phyloP scores from a whole-genome alignment of 768 basidiomycete species.

The Nevesoporus exiguus region DNA sequence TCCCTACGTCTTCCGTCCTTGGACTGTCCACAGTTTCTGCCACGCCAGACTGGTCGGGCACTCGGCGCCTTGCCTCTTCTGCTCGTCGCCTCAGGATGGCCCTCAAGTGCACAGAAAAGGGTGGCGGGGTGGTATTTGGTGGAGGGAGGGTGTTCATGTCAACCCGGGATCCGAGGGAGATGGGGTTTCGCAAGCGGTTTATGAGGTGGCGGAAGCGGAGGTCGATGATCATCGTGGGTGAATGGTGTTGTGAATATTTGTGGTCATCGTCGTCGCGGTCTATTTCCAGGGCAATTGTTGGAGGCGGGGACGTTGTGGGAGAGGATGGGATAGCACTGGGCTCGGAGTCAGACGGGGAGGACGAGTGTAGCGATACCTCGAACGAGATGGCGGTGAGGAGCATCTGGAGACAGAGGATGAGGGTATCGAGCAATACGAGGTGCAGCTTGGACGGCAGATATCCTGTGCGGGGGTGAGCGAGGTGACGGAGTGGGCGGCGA shows the following conservation, averaged over 20 bases:
- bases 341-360: constrained; percentile 42
- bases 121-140: constrained; percentile 57
- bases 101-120: constrained; percentile 45
- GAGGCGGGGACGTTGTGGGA: constrained; percentile 21
- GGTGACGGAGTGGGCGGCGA: background rate
- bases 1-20: constrained; percentile 39
- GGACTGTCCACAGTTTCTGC: constrained; percentile 24
- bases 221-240: constrained; percentile 57
- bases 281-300: constrained; percentile 27
- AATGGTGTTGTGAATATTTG: constrained; percentile 22
- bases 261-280: constrained; percentile 14
- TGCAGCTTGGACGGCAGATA: constrained; percentile 62
- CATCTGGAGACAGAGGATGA: constrained; percentile 65
- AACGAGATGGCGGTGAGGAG: constrained; percentile 66
- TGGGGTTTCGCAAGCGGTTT: constrained; percentile 54
- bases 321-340: constrained; percentile 28
- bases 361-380: constrained; percentile 47
- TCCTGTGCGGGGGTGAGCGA: constrained; percentile 35
- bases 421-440: constrained; percentile 62
- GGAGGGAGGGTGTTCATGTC: constrained; percentile 46
- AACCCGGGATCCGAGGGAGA: constrained; percentile 33
- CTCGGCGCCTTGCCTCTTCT: constrained; percentile 39
- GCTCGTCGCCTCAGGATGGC: constrained; percentile 50
- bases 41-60: constrained; percentile 21
- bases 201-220: constrained; percentile 54